Base-by-base conservation (phyloP, 1,284 basidiomycete genomes). In the Laetiporus sulphureus region DNA sequence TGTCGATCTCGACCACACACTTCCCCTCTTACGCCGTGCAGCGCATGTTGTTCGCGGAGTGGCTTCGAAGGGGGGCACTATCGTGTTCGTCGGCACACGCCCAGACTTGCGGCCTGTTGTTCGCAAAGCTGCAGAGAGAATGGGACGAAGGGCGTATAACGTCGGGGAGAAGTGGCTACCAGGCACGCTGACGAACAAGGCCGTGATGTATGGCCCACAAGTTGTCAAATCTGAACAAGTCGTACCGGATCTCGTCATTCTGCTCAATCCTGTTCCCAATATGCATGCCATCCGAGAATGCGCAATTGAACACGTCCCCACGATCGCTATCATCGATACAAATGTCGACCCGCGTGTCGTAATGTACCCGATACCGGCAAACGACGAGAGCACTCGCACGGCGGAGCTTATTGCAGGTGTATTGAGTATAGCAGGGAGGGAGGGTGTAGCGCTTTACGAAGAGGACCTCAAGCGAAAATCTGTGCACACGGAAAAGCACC, bases 351-450 rank as follows among this genome's bases (percentile, higher is more conserved):
- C 96, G 4, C 82, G 96, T 15, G 73, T 93, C 27, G 94, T 99
- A 46, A 98, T 97, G 73, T 99, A 98, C 65, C 87, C 96, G 25
- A 97, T 99, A 56, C 95, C 94, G 1, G 94, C 91, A 29, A 99
- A 99, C 64, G 95, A 98, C 67, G 95, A 98, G 66, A 91, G 83
- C 59, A 76, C 86, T 7, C 79, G 93, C 40, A 88, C 91, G 15
- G 87, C 91, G 33, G 94, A 98, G 59, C 70, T 99, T 25, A 77
- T 99, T 48, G 79, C 86, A 2, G 94, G 93, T 19, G 79, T 98
- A 6, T 70, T 99, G 40, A 91, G 91, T 52, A 79, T 96, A 51
- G 96, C 96, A 0, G 96, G 92, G 4, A 72, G 81, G 52, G 89
- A 94, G 59, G 93, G 93, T 27, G 67, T 79, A 42, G 71, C 68